Percentiles rank a stretch among this genome's conserved stretches.
Evolutionary conservation across 164 flowering plant species (phyloP).

Genomic region (Pachysandra terminalis): DNA sequence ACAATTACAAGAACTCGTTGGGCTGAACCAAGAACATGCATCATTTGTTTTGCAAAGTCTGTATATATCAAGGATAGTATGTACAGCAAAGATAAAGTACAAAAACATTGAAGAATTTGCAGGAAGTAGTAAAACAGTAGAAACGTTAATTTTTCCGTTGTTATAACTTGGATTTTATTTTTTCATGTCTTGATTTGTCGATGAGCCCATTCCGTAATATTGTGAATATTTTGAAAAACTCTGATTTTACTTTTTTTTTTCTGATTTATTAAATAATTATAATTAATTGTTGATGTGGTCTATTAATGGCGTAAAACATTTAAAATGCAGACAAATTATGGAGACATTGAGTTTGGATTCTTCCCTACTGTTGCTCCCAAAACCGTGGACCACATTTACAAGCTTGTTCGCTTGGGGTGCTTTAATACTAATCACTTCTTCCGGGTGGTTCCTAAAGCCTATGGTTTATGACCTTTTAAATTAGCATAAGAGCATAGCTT

Average conservation of each 20-base stretch:
- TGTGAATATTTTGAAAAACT: background rate
- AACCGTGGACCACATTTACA: slow-evolving; percentile 91
- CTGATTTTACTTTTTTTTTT: background rate
- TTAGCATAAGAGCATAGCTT: background rate
- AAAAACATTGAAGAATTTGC: too few relatives aligned
- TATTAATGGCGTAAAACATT: slow-evolving; percentile 5
- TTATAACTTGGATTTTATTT: background rate
- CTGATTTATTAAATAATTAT: background rate
- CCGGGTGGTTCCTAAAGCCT: slow-evolving; percentile 48
- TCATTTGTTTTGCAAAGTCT: too few relatives aligned
- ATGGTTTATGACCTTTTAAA: background rate
- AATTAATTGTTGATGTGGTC: background rate
- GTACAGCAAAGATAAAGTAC: too few relatives aligned
- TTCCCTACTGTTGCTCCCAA: slow-evolving; percentile 81
- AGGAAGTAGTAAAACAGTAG: too few relatives aligned
- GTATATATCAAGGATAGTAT: too few relatives aligned
- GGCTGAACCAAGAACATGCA: too few relatives aligned
- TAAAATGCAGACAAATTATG: slow-evolving; percentile 71
- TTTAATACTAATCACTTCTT: slow-evolving; percentile 94
- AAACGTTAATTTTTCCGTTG: background rate
- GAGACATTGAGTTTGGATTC: slow-evolving; percentile 96
- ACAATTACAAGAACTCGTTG: background rate
- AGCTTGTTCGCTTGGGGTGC: slow-evolving; percentile 86
- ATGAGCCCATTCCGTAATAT: background rate
- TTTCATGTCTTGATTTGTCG: background rate